A percentile compares a stretch with the other conserved stretches of the same genome.
phyloP scores from a whole-genome alignment of 169 alveolate species.

The Plasmodium relictum region DNA sequence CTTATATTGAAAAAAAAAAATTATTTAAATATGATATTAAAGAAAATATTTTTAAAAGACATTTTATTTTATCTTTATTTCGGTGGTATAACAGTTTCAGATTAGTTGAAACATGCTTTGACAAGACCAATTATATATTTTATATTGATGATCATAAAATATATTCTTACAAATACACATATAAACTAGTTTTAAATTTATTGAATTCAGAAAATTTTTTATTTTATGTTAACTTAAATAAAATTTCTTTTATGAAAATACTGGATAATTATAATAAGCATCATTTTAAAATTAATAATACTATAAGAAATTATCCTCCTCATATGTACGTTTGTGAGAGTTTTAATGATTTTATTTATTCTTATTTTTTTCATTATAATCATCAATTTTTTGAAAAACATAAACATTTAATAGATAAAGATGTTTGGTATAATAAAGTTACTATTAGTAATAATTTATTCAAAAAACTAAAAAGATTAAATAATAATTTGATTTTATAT shows the following conservation, averaged over 20 bases:
- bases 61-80: constrained; percentile 64
- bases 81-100: constrained; percentile 56
- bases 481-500: constrained; percentile 46
- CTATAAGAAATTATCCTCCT: constrained; percentile 42
- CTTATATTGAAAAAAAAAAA: constrained; percentile 16
- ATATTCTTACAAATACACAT: constrained; percentile 60
- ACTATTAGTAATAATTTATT: constrained; percentile 1
- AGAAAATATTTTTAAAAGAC: constrained; percentile 40
- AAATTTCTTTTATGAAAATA: constrained; percentile 31
- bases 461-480: constrained; percentile 19
- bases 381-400: constrained; percentile 48
- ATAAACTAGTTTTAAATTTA: constrained; percentile 37
- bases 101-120: constrained; percentile 30
- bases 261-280: constrained; percentile 52
- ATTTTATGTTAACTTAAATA: constrained; percentile 61
- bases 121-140: constrained; percentile 26
- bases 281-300: constrained; percentile 43
- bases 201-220: constrained; percentile 48
- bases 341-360: constrained; percentile 19
- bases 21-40: constrained; percentile 18
- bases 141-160: constrained; percentile 52
- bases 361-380: constrained; percentile 34
- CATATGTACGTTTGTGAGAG: constrained; percentile 25
- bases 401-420: constrained; percentile 20
- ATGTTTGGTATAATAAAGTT: constrained; percentile 16